Base-by-base conservation (phyloP, 2,329 filamentous ascomycete species). In the Fusarium tupiense region DNA sequence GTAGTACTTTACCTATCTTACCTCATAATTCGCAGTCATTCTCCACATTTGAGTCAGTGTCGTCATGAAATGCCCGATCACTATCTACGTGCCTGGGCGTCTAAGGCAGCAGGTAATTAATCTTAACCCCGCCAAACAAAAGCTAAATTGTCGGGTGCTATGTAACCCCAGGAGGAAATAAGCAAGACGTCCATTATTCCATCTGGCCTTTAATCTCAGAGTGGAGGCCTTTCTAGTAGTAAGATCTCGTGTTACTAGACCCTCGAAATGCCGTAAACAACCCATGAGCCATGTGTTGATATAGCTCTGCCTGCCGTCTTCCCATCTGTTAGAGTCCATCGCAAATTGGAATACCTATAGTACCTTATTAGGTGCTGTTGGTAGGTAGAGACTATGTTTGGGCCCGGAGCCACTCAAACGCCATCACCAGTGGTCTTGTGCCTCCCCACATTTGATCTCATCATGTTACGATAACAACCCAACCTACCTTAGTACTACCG, bases 371-470 rank as follows among this genome's bases (percentile, higher is more conserved):
- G 50, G 22, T 22, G 11, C 29, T 33, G 19, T 17, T n/a, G n/a
- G 31, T 35, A 33, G n/a, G 31, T 37, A 26, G 22, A 24, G 31
- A 24, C 33, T 35, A 40, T 40, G 13, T 17, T 24, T n/a, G 35
- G 52, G 10, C 26, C 26, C 19, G 31, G 46, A 61, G 37, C 31
- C 46, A 67, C 53, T 56, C 20, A 41, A 29, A 29, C 35, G 35
- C 20, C 20, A 29, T 41, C 26, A 58, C 57, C 31, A 33, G 43
- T 68, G 57, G 53, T 69, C 72, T 61, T 64, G 69, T 69, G 64
- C 49, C 63, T 69, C 72, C 56, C 72, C 72, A 75, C 72, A 75
- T 59, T 73, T 74, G 68, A 75, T 50, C 64, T 75, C 41, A 62
- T 75, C 68, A 74, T 69, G 57, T 71, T 72, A 53, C 61, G 53